Evolutionary conservation across 371 early-diverging fungal species (phyloP), one percentile per base, ranked within the genome.

Genomic region (Syncephalastrum monosporum): DNA sequence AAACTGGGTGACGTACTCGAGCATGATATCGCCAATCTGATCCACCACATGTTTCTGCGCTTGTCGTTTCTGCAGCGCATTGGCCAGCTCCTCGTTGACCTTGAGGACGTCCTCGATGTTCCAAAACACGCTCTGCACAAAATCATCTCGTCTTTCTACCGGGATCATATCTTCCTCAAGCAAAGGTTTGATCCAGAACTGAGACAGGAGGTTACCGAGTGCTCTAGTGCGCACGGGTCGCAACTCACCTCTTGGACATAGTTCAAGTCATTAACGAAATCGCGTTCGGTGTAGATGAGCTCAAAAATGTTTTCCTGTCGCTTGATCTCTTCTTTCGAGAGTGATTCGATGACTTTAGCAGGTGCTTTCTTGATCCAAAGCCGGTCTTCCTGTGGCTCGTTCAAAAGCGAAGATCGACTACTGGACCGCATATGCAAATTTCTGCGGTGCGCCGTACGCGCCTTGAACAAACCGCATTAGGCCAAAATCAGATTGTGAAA

Each of bases 231-330:
- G n/a, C 3, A 47, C 19, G 14, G 3, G 13, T 14, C n/a, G 19
- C 8, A 2, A 27, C 75, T 25, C 74, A 92, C 91, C 67, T 86
- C 85, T 63, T 67, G 49, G 13, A 82, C 53, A 27, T 81, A 71
- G 21, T 56, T 56, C 56, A 83, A 47, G 64, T 97, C 97, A 47
- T 85, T 82, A 12, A 95, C 94, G 77, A 90, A 97, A 65, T 95
- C 93, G 56, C 86, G 85, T 69, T 96, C 97, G 1, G 92, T 93
- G 47, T 92, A 85, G 29, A 97, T 88, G 43, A 96, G 65, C 71
- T 97, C 98, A 68, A 87, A 97, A 53, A 97, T 92, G 48, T 88
- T 88, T 61, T 97, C 96, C 68, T 97, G 98, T 0, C 97, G 84
- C 60, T 90, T 93, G 60, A 80, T 83, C 66, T 97, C 97, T 19